Evolutionary conservation across 2,329 filamentous ascomycete species (phyloP), one percentile per base, ranked within the genome.

Genomic region (Ceratocystiopsis sp.): DNA sequence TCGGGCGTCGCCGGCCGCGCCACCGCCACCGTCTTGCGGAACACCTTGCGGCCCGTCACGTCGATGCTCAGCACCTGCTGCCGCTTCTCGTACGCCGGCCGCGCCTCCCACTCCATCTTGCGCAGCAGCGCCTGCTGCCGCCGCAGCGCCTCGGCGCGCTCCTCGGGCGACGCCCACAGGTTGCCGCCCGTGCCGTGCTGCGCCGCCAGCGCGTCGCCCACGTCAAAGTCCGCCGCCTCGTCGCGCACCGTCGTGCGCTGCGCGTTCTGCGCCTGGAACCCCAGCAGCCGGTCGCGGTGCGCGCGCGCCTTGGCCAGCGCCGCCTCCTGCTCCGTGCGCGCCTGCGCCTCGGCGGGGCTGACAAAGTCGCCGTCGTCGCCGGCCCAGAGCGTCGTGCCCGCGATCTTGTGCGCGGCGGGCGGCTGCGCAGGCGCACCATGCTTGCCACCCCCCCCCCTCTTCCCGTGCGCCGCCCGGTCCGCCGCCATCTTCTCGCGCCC

Each of bases 81-180:
- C 46, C 84, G 72, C 69, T 89, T 93, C 64, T 95, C 87, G 59
- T 86, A 94, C 48, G 93, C 87, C 0, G 86, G 85, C 42, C 73
- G 67, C 4, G 81, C 78, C 51, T 81, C 82, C 78, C 86, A 93
- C 54, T 93, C 84, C 68, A 91, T 78, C 60, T 93, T 84, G 6
- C 84, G 67, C 51, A 93, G 61, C 4, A 87, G 65, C 57, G 82
- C 84, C 61, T 93, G 86, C 61, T 94, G 87, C 45, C 78, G 73
- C 60, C 89, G 93, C 45, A 94, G 63, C 57, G 91, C 84, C 50
- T 78, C 67, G 1, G 86, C 87, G 37, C 86, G 71, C 59, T 93
- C 84, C 49, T 83, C 78, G 0, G 86, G 84, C 15, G 67, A 84
- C 41, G 85, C 82, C 86, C 86, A 94, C 63, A 91, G 80, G 51